Evolutionary conservation across 2,329 filamentous ascomycete species (phyloP).

Genomic region (Alternaria gaisen): DNA sequence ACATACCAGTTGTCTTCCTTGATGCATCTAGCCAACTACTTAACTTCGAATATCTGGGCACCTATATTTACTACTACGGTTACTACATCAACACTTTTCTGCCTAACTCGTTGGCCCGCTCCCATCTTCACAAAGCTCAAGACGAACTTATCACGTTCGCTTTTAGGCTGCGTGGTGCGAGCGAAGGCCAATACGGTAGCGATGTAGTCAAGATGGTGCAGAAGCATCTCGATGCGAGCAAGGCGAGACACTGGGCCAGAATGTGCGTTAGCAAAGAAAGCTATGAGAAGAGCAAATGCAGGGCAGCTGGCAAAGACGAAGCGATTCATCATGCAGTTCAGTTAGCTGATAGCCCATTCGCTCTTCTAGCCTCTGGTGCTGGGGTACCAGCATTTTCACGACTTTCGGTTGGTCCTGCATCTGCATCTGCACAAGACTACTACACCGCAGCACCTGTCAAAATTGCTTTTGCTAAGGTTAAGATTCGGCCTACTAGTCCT

Average conservation of each 20-base stretch:
- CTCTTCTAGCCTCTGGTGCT: constrained; percentile 11
- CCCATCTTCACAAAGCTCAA: constrained; percentile 37
- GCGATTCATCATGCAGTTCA: constrained; percentile 37
- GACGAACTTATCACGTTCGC: constrained; percentile 42
- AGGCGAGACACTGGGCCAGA: constrained; percentile 33
- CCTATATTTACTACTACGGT: constrained; percentile 44
- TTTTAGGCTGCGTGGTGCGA: constrained; percentile 39
- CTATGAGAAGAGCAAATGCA: constrained; percentile 34
- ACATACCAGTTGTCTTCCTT: constrained; percentile 41
- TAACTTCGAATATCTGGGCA: constrained; percentile 28
- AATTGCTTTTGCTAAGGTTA: constrained; percentile 25
- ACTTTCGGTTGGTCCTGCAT: constrained; percentile 38
- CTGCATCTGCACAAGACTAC: constrained; percentile 9
- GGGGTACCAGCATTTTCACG: constrained; percentile 36
- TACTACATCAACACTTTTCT: constrained; percentile 46
- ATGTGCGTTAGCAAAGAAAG: constrained; percentile 30
- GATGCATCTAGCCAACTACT: constrained; percentile 37
- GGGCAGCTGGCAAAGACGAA: constrained; percentile 27
- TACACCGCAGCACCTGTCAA: constrained; percentile 35
- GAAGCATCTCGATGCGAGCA: constrained; percentile 30
- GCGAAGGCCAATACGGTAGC: constrained; percentile 26
- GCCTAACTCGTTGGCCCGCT: constrained; percentile 22
- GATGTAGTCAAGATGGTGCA: constrained; percentile 34
- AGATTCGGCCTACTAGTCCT: constrained; percentile 24
- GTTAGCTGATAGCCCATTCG: constrained; percentile 41